These are phyloP conservation scores for Backusella morwellensis DNA, from an alignment of 192 early-diverging fungal species.

Conservation along the genomic window DNA sequence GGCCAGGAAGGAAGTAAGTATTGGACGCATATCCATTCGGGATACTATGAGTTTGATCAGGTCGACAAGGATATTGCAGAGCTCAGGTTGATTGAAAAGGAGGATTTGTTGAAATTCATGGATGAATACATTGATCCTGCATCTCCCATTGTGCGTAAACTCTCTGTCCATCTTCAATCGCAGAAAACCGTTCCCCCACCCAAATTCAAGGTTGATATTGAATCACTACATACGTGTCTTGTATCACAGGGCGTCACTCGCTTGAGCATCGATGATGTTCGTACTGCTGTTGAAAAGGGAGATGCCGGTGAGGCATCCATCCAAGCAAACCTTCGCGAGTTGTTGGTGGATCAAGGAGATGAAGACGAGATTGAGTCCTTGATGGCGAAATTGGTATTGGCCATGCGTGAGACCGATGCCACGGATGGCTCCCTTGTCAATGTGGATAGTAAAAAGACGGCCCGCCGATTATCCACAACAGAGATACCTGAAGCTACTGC, in stretches of 20 bases:
- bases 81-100: slow-evolving; percentile 46
- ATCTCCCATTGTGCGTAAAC: slow-evolving; percentile 52
- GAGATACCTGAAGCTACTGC: neutral
- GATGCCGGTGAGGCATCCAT: slow-evolving; percentile 22
- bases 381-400: slow-evolving; percentile 27
- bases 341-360: slow-evolving; percentile 34
- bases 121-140: slow-evolving; percentile 52
- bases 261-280: slow-evolving; percentile 26
- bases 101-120: slow-evolving; percentile 58
- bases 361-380: slow-evolving; percentile 27
- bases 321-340: slow-evolving; percentile 23
- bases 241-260: slow-evolving; percentile 26
- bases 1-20: slow-evolving; percentile 69
- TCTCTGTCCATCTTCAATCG: slow-evolving; percentile 67
- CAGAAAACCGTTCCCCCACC: slow-evolving; percentile 34
- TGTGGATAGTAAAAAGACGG: slow-evolving; percentile 29
- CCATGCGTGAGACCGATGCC: slow-evolving; percentile 22
- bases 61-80: slow-evolving; percentile 58
- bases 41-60: slow-evolving; percentile 88
- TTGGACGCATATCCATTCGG: slow-evolving; percentile 72
- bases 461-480: slow-evolving; percentile 16
- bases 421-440: slow-evolving; percentile 27
- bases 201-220: slow-evolving; percentile 36
- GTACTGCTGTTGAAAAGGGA: slow-evolving; percentile 28
- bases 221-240: slow-evolving; percentile 38